Evolutionary conservation across 805 yeast genomes (phyloP), one percentile per base, ranked within the genome.

Genomic region (Saturnispora zaruensis): DNA sequence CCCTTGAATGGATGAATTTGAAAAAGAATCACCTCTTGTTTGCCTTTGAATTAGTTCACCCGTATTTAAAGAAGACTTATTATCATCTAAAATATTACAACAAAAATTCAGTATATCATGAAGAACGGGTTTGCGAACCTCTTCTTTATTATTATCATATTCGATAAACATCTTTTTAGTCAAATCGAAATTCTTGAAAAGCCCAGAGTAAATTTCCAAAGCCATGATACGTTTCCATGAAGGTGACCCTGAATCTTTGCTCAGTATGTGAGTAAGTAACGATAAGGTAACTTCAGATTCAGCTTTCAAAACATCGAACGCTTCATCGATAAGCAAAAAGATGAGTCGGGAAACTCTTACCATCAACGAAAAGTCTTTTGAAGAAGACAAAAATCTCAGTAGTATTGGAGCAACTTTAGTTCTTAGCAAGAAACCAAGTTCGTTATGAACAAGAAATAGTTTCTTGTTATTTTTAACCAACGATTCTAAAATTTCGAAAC

Each of bases 211-310:
- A 9, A 87, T 75, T 63, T 91, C 99, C 43, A 88, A 65, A 0
- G 89, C 78, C 13, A 89, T 63, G 2, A 81, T 74, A 53, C 81
- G 79, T 55, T 85, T 87, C 97, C 97, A 91, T 6, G 59, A 51
- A 2, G 82, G 80, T 2, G 76, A 58, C 0, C 74, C 73, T 0
- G 81, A 73, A 5, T 78, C 81, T 32, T 72, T 70, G 1, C 82
- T 72, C n/a, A 87, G 60, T n/a, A 77, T 74, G 60, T 86, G 95
- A 16, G 85, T 86, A 32, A 89, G 65, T 24, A 85, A 70, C 0
- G 95, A 81, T 14, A 91, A 66, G 2, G 90, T 78, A 6, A 88
- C 89, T 59, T 89, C 96, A 24, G 86, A 74, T 64, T 91, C 97
- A 30, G 84, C 75, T 46, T 78, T 83, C 34, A 91, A 66, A 6